Base-by-base conservation (phyloP, 2,329 filamentous ascomycete species). In the Neofusicoccum kwambonambiense region DNA sequence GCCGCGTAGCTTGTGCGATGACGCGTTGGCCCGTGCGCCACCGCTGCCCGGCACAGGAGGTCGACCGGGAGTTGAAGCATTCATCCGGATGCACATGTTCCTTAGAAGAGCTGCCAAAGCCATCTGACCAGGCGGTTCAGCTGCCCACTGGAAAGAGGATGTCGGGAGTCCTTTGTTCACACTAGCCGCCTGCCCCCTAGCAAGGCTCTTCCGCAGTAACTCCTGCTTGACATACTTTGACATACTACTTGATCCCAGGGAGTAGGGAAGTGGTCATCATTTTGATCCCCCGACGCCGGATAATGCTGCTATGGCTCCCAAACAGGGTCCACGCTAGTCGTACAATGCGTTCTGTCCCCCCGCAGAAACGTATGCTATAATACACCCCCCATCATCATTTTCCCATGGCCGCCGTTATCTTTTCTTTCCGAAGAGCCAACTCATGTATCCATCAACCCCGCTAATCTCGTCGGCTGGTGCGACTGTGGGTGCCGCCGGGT, bases 381-480 rank as follows among this genome's bases (percentile, higher is more conserved):
- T 42, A 56, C 50, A 52, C 6, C 4, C 27, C 27, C 27, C 27
- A 31, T 7, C 27, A 7, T 22, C 27, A 7, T 31, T 31, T 22
- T 22, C 22, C 27, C 27, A 31, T 31, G 17, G 12, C 35, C 49
- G 15, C 37, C 15, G 3, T 47, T 4, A 44, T 17, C 42, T n/a
- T 35, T 15, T 37, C 17, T 42, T 47, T n/a, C 41, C 27, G 13
- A 51, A 64, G 9, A 64, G 52, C 62, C 62, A 64, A 17, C 42
- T 15, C 62, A 64, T 49, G 42, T 64, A 64, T 15, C 11, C 39
- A 11, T 64, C 62, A 31, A 64, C 17, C 27, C 6, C 27, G 11
- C 22, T 35, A 22, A 11, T 9, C 5, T 31, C 17, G 3, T 31
- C 63, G 4, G 34, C 31, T 6, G n/a, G 27, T 31, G 27, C 27